Base-by-base conservation (phyloP, 352 stramenopile genomes). In the Phytopythium montanum region DNA sequence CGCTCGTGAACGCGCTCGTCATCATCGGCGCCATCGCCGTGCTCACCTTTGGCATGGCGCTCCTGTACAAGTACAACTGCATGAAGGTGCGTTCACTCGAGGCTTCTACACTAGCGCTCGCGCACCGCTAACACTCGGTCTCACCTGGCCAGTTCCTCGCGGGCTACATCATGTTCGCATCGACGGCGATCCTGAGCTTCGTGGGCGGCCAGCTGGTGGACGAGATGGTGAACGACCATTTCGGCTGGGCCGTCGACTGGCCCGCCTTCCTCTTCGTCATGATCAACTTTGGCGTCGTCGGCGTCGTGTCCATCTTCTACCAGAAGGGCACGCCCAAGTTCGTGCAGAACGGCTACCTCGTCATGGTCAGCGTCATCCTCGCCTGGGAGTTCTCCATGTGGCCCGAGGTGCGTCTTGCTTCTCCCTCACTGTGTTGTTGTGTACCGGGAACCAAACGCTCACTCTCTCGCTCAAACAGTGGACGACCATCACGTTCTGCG, bases 361-460 rank as follows among this genome's bases (percentile, higher is more conserved):
- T 99, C 48, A 70, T 91, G 33, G 96, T 97, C 29, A 98, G 89
- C 54, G 94, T 99, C 19, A 98, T 99, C 60, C 81, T 99, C 59
- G 95, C 96, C 19, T 99, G 96, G 95, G 84, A 99, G 62, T 90
- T 99, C 38, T 97, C 90, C 46, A 96, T 97, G 78, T 98, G 98
- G 73, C 94, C 97, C 29, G 88, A 97, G 96, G 90, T 95, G 92
- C 76, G 52, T 36, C 48, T 23, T 52, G 16, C 21, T 56, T 2
- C 21, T 39, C 12, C 12, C 18, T 29, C 29, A 51, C n/a, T n/a
- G n/a, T n/a, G n/a, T n/a, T n/a, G 3, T 33, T 54, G n/a, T 52
- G 13, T 59, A 18, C n/a, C 13, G n/a, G 0, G 23, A 31, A 25
- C 44, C n/a, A 19, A 29, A 50, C 23, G 23, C 36, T 42, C 36